These are phyloP conservation scores for Solanum raphanifolium DNA, from an alignment of 257 asterid species.

Conservation along the genomic window DNA sequence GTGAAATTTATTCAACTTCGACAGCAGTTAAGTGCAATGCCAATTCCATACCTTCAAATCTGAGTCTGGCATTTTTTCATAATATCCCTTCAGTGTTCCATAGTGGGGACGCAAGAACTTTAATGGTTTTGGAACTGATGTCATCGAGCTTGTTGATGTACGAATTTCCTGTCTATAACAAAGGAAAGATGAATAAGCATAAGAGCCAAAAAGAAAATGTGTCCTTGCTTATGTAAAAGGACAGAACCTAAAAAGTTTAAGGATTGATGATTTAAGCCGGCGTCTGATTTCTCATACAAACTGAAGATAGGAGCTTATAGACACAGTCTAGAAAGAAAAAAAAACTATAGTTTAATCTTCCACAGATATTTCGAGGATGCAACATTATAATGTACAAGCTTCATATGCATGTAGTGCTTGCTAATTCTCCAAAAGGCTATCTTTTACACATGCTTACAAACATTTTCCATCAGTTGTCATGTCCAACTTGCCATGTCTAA, in stretches of 20 bases:
- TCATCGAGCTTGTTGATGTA: slow-evolving; percentile 93
- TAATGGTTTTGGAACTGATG: slow-evolving; percentile 94
- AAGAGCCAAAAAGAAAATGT: not conserved
- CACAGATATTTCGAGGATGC: not conserved
- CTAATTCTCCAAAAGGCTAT: not conserved
- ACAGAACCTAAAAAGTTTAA: not conserved
- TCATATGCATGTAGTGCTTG: not conserved
- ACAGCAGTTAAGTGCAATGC: not conserved
- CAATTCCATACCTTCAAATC: slow-evolving; percentile 56
- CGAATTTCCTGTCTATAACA: slow-evolving; percentile 79
- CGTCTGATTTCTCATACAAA: not conserved
- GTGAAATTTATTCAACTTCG: not conserved
- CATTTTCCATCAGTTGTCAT: not conserved
- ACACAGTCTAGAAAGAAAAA: not conserved
- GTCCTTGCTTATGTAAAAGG: not conserved
- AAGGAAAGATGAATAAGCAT: not conserved
- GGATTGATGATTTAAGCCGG: not conserved
- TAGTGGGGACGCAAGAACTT: slow-evolving; percentile 95
- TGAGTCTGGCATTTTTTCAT: slow-evolving; percentile 57
- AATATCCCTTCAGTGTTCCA: slow-evolving; percentile 67
- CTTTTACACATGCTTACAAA: not conserved
- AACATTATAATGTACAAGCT: not conserved
- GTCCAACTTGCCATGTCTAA: not conserved
- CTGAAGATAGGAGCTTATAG: not conserved
- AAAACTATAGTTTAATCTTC: not conserved